Conservation (phyloP, 495 filamentous ascomycete species). For the Daldinia loculata region DNA sequence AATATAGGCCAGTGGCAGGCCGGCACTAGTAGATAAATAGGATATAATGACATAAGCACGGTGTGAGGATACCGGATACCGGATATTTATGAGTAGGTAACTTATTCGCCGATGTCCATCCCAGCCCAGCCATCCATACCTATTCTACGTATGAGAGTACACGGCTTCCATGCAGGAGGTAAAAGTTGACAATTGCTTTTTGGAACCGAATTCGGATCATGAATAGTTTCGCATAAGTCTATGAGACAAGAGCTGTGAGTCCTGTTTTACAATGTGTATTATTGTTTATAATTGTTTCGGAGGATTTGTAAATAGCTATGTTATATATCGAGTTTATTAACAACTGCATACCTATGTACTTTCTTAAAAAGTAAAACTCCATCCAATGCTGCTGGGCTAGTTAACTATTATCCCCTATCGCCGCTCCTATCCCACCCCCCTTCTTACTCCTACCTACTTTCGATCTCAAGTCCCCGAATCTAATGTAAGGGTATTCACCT, state of each 20-base stretch:
- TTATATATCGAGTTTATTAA: background rate
- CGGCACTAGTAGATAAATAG: constrained; percentile 8
- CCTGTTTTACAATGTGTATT: background rate
- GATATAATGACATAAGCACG: constrained; percentile 20
- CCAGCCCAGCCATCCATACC: background rate
- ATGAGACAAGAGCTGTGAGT: background rate
- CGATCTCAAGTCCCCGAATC: too few relatives aligned
- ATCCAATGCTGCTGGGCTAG: background rate
- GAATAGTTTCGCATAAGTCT: background rate
- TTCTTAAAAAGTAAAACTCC: background rate
- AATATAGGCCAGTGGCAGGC: constrained; percentile 22
- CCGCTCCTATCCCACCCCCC: background rate
- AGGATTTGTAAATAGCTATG: background rate
- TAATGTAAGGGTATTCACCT: too few relatives aligned
- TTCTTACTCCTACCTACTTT: background rate
- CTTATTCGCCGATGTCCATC: constrained; percentile 4
- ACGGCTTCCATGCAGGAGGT: background rate
- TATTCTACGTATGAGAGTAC: background rate
- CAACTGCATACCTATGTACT: background rate
- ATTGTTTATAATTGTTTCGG: background rate
- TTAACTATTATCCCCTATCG: background rate
- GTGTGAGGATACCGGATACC: constrained; percentile 8
- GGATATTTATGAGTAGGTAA: background rate
- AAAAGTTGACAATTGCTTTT: too few relatives aligned
- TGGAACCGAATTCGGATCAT: too few relatives aligned